Evolutionary conservation across 2,329 filamentous ascomycete species (phyloP), one percentile per base, ranked within the genome.

Genomic region (Beauveria bassiana): DNA sequence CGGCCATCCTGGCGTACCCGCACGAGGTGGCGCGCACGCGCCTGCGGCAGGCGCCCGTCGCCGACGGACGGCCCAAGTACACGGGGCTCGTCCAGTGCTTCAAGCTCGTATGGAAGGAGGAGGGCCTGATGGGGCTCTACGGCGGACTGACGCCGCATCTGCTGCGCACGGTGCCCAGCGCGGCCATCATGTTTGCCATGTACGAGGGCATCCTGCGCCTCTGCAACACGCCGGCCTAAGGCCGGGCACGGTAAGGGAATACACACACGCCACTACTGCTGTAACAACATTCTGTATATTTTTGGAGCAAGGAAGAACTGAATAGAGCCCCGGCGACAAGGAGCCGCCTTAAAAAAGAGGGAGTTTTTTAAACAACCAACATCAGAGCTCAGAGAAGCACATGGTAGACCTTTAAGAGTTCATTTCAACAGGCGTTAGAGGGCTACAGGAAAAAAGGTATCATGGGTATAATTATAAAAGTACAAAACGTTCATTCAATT

Each of bases 101-200:
- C 79, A 86, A 86, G 72, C 82, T 91, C 20, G 88, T 97, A 50
- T 93, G 87, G 83, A 89, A 88, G 70, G 91, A 97, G 70, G 93
- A 97, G 73, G 91, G 93, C 53, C 81, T 96, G 74, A 84, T 87
- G 52, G 90, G 88, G 38, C 79, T 98, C 64, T 98, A 97, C 71
- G 93, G 93, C 61, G 93, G 93, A 20, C 80, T 98, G 69, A 96
- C 93, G 16, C 92, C 93, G 52, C 93, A 98, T 72, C 85, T 98
- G 69, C 84, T 97, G 75, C 84, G 93, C 64, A 93, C 93, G 7
- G 93, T 97, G 6, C 93, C 93, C 1, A 95, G 90, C 67, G 92
- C 93, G 8, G 92, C 90, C 67, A 96, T 98, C 73, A 97, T 96
- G 90, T 96, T 97, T 73, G 92, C 91, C 74, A 95, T 95, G 79